Conservation (phyloP, 257 asterid genomes). For the Apocynum venetum region DNA sequence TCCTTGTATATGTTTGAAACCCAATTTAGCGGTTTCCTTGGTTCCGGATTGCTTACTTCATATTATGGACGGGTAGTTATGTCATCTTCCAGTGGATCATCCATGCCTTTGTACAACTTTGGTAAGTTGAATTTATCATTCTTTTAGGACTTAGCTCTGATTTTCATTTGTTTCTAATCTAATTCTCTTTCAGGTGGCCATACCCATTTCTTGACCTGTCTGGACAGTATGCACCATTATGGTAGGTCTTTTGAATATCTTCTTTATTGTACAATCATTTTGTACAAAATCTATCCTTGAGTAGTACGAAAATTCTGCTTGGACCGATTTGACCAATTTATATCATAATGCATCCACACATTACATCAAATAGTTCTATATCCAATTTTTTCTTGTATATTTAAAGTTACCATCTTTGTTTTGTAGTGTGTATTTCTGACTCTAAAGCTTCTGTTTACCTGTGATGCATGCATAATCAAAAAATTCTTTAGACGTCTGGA, state of each 20-base stretch:
- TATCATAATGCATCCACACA: background rate
- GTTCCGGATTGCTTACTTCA: conserved; percentile 77
- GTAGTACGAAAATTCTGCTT: too few species aligned
- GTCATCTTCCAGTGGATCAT: conserved; percentile 84
- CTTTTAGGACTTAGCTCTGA: background rate
- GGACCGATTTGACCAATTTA: too few species aligned
- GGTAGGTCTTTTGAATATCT: conserved; percentile 40
- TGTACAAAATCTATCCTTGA: background rate
- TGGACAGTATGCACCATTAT: conserved; percentile 44
- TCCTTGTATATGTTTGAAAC: conserved; percentile 10
- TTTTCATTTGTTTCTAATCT: conserved; percentile 6
- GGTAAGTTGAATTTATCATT: conserved; percentile 38
- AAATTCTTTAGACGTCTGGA: background rate
- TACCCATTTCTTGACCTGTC: conserved; percentile 91
- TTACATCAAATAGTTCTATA: background rate
- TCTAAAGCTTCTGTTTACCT: background rate
- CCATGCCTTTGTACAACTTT: conserved; percentile 57
- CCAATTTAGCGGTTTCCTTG: conserved; percentile 65
- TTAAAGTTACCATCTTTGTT: background rate
- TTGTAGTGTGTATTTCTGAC: background rate
- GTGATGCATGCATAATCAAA: background rate
- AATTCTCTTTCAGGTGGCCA: conserved; percentile 77
- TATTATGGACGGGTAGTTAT: conserved; percentile 64
- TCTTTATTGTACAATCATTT: background rate
- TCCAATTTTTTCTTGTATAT: background rate